Base-by-base conservation (phyloP, 306 rosid genomes). In the Lathyrus aphaca region DNA sequence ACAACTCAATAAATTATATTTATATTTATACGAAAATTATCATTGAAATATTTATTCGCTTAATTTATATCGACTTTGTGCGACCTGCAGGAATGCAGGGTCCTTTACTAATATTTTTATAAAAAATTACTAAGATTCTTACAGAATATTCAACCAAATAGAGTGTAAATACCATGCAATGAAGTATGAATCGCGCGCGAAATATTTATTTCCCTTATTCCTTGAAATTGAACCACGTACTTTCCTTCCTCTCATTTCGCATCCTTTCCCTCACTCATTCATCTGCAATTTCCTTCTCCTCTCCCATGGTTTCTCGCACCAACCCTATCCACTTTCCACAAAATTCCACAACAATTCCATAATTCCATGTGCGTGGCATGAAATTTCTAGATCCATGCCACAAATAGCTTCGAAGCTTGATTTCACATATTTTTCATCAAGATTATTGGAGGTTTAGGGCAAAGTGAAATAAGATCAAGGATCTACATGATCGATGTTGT, bases 401-500 rank as follows among this genome's bases (percentile, higher is more conserved):
- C 60, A n/a, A 21, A 53, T 53, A 14, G 3, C 8, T 23, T 72
- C 46, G 16, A 45, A 66, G 39, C 64, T 14, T 58, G 27, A 14
- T 23, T 12, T 4, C 17, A 39, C 32, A 10, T 18, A 43, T 21
- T 61, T 66, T 51, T 55, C 8, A 21, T 66, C 75, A 58, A 73
- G 70, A 40, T 43, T 46, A 15, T 74, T 58, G 59, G 58, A 68
- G 54, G 13, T 32, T 10, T 60, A 44, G 72, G 72, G 57, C 57
- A n/a, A 61, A 78, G 64, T 66, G 14, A 71, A 74, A 74, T 4
- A 45, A 71, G 69, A 85, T 57, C 55, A 68, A 77, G 81, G 84
- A 73, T 86, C 87, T 81, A 87, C 71, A 67, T 75, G 76, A 84
- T 57, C 10, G 64, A 58, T 84, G 91, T 69, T 69, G 53, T 82